Conservation (phyloP, 805 yeast genomes). For the Schwanniomyces pseudopolymorphus region DNA sequence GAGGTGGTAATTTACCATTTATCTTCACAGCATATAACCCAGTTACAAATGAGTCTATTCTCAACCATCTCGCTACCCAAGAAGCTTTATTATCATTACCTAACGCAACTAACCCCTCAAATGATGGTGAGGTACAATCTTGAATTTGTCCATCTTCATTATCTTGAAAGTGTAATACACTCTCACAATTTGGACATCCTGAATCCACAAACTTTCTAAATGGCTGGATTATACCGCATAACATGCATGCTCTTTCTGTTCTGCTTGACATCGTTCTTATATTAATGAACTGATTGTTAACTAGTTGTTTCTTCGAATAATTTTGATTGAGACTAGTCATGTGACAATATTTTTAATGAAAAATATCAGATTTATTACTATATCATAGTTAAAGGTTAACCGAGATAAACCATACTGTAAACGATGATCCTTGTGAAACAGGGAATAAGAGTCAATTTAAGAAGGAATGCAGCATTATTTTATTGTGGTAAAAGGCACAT, state of each 20-base stretch:
- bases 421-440: neutral
- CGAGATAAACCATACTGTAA: neutral
- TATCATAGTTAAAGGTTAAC: neutral
- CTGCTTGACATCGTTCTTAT: constrained; percentile 44
- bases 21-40: constrained; percentile 95
- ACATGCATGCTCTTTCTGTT: constrained; percentile 93
- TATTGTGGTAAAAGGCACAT: constrained; percentile 15
- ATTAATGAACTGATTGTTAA: neutral
- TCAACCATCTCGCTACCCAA: constrained; percentile 96
- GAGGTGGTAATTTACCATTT: constrained; percentile 87
- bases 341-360: neutral
- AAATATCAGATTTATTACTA: neutral
- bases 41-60: constrained; percentile 83
- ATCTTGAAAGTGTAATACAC: constrained; percentile 70
- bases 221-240: constrained; percentile 90
- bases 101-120: constrained; percentile 91
- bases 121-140: constrained; percentile 94
- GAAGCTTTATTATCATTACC: constrained; percentile 76
- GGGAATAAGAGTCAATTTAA: neutral
- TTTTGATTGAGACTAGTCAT: neutral
- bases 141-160: constrained; percentile 82
- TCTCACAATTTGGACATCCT: constrained; percentile 97
- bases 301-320: neutral
- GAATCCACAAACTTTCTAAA: constrained; percentile 68
- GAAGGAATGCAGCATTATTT: too few relatives aligned